Evolutionary conservation across 352 stramenopile species (phyloP), one percentile per base, ranked within the genome.

Genomic region (Globisporangium acanthophoron): DNA sequence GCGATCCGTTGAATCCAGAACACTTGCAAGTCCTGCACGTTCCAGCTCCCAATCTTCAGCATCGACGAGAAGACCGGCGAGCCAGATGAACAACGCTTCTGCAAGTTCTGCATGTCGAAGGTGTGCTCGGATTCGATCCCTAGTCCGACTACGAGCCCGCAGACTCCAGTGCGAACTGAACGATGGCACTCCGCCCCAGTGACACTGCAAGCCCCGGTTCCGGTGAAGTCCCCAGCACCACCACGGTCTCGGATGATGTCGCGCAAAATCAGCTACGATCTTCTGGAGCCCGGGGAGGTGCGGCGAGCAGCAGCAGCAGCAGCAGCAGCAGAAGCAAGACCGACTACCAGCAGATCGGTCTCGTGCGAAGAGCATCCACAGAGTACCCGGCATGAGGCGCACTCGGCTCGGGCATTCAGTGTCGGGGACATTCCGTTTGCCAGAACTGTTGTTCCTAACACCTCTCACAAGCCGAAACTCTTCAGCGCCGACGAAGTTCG

Each of bases 21-120:
- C 40, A 64, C 72, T 11, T 82, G 73, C 56, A 73, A 71, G 59
- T 57, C 65, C 21, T 82, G 73, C 57, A 55, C 53, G 39, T 49
- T 24, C 35, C 52, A 52, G n/a, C 59, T 29, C 3, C 43, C 53
- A 5, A 44, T 65, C 18, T 65, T 65, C 47, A 56, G 62, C 18
- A 45, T 61, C 24, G 59, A 65, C 35, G 33, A 44, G 24, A 54
- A 52, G 39, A 65, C 52, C 6, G 40, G n/a, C 21, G 37, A 49
- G 50, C 58, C 58, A 11, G 39, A 53, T 41, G 50, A 64, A 12
- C 50, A 37, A 3, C 52, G 58, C 41, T 64, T 64, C 24, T 64
- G 58, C 41, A 64, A 64, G 33, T 29, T 55, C 3, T 61, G 56
- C 39, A 29, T 56, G 24, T 39, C 47, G 24, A 61, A 54, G 27